Base-by-base conservation (phyloP, 140 eudicot genomes). In the Stevia rebaudiana region DNA sequence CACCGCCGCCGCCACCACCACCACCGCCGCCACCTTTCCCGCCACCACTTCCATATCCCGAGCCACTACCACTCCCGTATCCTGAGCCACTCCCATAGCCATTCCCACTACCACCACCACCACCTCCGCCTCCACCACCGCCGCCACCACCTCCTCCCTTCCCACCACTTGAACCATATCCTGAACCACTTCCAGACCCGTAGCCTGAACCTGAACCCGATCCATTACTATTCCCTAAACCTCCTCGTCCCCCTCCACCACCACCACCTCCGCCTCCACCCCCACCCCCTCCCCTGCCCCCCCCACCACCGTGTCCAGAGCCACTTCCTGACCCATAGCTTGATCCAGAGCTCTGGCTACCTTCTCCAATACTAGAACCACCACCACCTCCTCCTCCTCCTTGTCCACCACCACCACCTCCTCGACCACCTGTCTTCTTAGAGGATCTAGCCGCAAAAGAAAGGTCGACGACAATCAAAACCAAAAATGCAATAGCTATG, bases 101-200 rank as follows among this genome's bases (percentile, higher is more conserved):
- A 71, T 71, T 74, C 25, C 86, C 84, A 13, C 71, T 40, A 2
- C 84, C 85, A 7, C 77, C 80, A 3, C 80, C 74, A 11, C 85
- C 94, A 1, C 75, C 74, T 0, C 88, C 90, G 0, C 83, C 73
- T 0, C 90, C 95, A 0, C 86, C 74, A 0, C 95, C 88, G 0
- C 82, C 81, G 0, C 86, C 90, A 0, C 78, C 78, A 8, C 82
- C 84, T 9, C 78, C 78, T 0, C 77, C 80, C 19, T 67, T 76
- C 31, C 79, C 88, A 8, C 72, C 75, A 11, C 79, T 83, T 3
- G 81, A 80, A 25, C 95, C 90, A 37, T 79, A 84, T 24, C 95
- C 92, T 0, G 81, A 81, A 16, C 95, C 95, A 63, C 82, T 77
- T 19, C 92, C 95, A 3, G 88, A 76, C 52, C 95, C 92, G 48